Percentiles rank a stretch among this genome's conserved stretches.
Evolutionary conservation across 805 yeast genomes (phyloP).

Genomic region (Hanseniaspora meyeri): DNA sequence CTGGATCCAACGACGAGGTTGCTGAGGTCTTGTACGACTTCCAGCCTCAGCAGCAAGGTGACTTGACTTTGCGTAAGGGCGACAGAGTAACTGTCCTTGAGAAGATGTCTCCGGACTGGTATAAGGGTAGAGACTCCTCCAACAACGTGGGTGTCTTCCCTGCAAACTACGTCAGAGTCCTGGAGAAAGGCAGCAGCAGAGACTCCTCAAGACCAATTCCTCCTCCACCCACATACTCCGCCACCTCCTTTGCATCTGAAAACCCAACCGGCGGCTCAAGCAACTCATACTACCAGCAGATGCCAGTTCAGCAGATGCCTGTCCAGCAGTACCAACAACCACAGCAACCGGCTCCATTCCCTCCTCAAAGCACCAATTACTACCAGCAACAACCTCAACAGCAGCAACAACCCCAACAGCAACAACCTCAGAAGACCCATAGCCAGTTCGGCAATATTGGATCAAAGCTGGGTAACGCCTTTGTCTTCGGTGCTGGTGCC

Average conservation of each 20-base stretch:
- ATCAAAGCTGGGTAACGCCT: constrained; percentile 78
- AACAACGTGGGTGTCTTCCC: constrained; percentile 76
- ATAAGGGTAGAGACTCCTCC: constrained; percentile 54
- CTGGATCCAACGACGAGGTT: constrained; percentile 5
- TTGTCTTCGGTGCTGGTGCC: constrained; percentile 93
- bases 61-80: constrained; percentile 51
- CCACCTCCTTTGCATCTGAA: neutral
- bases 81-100: constrained; percentile 60
- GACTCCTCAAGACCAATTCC: constrained; percentile 15
- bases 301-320: constrained; percentile 32
- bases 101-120: constrained; percentile 77
- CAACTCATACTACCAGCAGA: constrained; percentile 20
- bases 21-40: constrained; percentile 68
- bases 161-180: constrained; percentile 57
- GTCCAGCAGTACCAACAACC: constrained; percentile 33
- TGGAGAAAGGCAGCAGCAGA: constrained; percentile 19
- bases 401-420: constrained; percentile 27
- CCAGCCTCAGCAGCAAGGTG: constrained; percentile 62
- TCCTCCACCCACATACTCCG: constrained; percentile 19
- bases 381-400: constrained; percentile 29
- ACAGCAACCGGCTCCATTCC: constrained; percentile 21
- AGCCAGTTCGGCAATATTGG: constrained; percentile 46
- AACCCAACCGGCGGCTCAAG: constrained; percentile 14
- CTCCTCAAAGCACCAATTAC: constrained; percentile 13
- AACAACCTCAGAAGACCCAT: constrained; percentile 23